These are phyloP conservation scores for Strigomonas galati DNA, from an alignment of 208 protist genomes.

Conservation along the genomic window DNA sequence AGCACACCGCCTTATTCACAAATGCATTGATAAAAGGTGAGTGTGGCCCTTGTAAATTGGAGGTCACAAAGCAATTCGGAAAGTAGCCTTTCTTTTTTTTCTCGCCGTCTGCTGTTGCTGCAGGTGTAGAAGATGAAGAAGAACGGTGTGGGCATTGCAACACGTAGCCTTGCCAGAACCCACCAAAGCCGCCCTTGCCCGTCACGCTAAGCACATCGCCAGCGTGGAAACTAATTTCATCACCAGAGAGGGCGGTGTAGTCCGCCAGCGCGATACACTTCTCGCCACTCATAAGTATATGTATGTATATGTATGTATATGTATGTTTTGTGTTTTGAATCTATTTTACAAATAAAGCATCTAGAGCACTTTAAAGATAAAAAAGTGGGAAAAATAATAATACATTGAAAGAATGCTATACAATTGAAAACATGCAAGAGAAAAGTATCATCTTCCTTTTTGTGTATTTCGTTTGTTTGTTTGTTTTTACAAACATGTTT, in stretches of 20 bases:
- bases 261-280: conserved; percentile 80
- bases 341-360: background rate
- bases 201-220: conserved; percentile 84
- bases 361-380: conserved; percentile 7
- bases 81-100: conserved; percentile 28
- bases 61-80: conserved; percentile 65
- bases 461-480: background rate
- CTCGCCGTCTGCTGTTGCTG: background rate
- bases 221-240: conserved; percentile 85
- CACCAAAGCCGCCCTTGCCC: conserved; percentile 63
- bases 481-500: conserved; percentile 4
- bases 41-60: conserved; percentile 21
- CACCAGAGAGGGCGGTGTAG: conserved; percentile 45
- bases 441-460: background rate
- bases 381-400: conserved; percentile 12
- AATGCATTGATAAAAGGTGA: conserved; percentile 9
- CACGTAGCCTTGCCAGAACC: conserved; percentile 86
- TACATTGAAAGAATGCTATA: background rate
- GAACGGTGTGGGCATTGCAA: conserved; percentile 9
- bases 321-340: background rate
- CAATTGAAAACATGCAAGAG: conserved; percentile 11
- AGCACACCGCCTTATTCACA: conserved; percentile 51
- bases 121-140: conserved; percentile 1
- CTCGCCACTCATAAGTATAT: conserved; percentile 23
- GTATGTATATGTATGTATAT: background rate